Evolutionary conservation across 805 yeast genomes (phyloP).

Genomic region (Cyberlindnera mycetangii): DNA sequence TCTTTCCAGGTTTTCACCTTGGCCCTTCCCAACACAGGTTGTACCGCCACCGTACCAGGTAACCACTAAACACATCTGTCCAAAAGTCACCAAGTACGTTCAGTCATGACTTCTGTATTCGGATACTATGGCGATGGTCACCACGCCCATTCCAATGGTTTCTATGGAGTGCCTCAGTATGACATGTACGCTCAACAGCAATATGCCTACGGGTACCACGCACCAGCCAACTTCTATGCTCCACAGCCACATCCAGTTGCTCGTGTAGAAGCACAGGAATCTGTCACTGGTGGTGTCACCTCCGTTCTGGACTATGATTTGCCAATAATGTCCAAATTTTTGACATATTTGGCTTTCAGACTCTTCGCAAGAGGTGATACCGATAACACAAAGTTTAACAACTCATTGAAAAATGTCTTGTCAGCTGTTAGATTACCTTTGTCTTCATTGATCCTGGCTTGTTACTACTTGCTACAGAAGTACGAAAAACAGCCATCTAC

Average conservation of each 20-base stretch:
- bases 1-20: not conserved
- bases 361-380: slow-evolving; percentile 51
- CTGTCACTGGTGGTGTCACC: slow-evolving; percentile 66
- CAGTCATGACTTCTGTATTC: slow-evolving; percentile 23
- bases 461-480: slow-evolving; percentile 74
- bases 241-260: slow-evolving; percentile 14
- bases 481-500: slow-evolving; percentile 37
- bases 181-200: slow-evolving; percentile 2
- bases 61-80: no score
- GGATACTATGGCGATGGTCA: slow-evolving; percentile 17
- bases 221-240: slow-evolving; percentile 8
- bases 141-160: slow-evolving; percentile 6
- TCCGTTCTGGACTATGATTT: slow-evolving; percentile 78
- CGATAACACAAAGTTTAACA: slow-evolving; percentile 45
- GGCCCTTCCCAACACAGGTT: no score
- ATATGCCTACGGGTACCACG: not conserved
- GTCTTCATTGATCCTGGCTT: slow-evolving; percentile 73
- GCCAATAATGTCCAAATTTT: slow-evolving; percentile 72
- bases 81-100: no score
- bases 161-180: slow-evolving; percentile 6
- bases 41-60: no score
- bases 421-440: slow-evolving; percentile 86
- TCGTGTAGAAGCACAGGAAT: slow-evolving; percentile 19
- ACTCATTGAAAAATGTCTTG: slow-evolving; percentile 63
- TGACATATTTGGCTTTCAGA: slow-evolving; percentile 70